phyloP scores from a whole-genome alignment of 2,329 filamentous ascomycete species.

The Aspergillus persii region DNA sequence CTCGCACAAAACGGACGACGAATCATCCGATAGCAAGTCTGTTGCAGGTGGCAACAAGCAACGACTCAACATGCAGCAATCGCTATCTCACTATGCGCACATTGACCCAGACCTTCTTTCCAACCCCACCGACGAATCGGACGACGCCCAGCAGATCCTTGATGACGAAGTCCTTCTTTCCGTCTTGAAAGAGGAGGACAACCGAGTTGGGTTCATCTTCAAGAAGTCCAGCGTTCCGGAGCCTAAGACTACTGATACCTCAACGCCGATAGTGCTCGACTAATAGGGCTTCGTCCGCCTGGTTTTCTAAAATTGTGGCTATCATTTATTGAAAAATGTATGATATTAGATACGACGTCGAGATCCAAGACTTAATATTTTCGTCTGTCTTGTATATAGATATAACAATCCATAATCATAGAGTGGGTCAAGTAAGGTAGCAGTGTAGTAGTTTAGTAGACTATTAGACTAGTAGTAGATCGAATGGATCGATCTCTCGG shows the following conservation, averaged over 20 bases:
- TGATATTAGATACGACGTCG: neutral
- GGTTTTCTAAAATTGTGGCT: neutral
- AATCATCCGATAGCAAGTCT: neutral
- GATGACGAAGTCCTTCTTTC: slow-evolving; percentile 35
- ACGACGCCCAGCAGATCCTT: slow-evolving; percentile 24
- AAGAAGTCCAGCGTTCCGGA: slow-evolving; percentile 34
- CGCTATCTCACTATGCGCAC: slow-evolving; percentile 44
- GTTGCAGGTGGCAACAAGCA: slow-evolving; percentile 16
- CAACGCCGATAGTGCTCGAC: neutral
- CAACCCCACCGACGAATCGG: slow-evolving; percentile 10
- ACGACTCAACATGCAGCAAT: slow-evolving; percentile 41
- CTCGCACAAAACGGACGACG: slow-evolving; percentile 4
- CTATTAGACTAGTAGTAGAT: no score
- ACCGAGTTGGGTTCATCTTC: slow-evolving; percentile 40
- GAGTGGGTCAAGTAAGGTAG: no score
- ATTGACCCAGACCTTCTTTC: slow-evolving; percentile 38
- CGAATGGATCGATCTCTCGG: no score
- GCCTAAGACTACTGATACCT: slow-evolving; percentile 6
- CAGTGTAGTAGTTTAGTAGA: no score
- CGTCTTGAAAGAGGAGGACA: slow-evolving; percentile 39
- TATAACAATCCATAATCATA: no score
- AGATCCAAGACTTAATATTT: neutral
- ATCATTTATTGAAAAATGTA: neutral
- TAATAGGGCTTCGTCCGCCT: neutral
- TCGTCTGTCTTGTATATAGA: neutral